Evolutionary conservation across 768 basidiomycete genomes (phyloP), one percentile per base, ranked within the genome.

Genomic region (Boletus reticuloceps): DNA sequence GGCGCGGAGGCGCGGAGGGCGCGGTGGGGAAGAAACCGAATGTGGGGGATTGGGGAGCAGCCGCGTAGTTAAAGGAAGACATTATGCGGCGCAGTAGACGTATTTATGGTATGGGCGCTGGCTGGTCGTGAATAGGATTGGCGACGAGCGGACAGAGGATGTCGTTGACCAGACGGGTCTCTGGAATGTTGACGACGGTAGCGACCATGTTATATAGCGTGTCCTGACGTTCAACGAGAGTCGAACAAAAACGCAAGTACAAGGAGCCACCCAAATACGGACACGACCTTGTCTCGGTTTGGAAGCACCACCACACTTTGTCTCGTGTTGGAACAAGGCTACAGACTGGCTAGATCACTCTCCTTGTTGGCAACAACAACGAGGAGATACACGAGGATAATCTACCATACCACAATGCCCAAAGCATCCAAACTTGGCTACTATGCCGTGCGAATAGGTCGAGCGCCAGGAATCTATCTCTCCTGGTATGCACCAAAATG

Each of bases 401-500:
- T 10, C 40, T n/a, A 45, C 19, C 14, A 52, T 8, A 41, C 36
- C 20, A 41, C 49, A 2, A 75, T 78, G 75, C 73, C 72, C 1
- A 76, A 73, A 50, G 61, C 70, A 2, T 53, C 69, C 16, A 82
- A 80, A 65, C 72, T 59, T n/a, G 75, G 67, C 5, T 91, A 79
- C 67, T 94, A 92, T 66, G 88, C 90, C 25, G 91, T 96, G 9
- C 76, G 74, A 36, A 74, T 69, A n/a, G 93, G 93, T 11, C 72
- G 75, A 36, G 58, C 63, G 12, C 77, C 84, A 0, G 93, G 93
- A 0, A 74, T 94, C 5, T 94, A 85, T 67, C 54, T 57, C 3
- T 79, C 83, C 27, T 96, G 94, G 93, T 89, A 64, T 60, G 77
- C 51, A 37, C 43, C 12, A 74, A 74, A 22, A 4, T 62, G 74